Base-by-base conservation (phyloP, 2,329 filamentous ascomycete species). In the Blumeria hordei region DNA sequence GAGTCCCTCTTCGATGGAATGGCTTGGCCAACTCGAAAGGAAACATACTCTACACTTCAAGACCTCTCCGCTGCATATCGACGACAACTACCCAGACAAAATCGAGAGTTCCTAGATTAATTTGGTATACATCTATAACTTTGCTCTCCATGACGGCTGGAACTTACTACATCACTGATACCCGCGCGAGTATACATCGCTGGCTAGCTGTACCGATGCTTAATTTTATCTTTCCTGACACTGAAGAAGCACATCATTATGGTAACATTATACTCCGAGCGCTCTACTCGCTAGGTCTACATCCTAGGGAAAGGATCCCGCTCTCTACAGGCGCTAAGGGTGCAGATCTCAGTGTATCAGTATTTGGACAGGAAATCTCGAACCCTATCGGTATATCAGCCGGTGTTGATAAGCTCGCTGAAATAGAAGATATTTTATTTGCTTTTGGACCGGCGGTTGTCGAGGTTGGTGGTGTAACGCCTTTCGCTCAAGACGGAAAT, bases 371-470 rank as follows among this genome's bases (percentile, higher is more conserved):
- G 58, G 74, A 71, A 3, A 70, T 98, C 50, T 73, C 77, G 62
- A 96, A 95, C 68, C 92, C 92, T 1, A 80, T 98, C 62, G 92
- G 84, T 56, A 94, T 93, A 59, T 93, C 87, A n/a, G 92, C 87
- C 4, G 92, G 92, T 9, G 78, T 98, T 45, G 92, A 96, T 71
- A 96, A 98, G 72, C 78, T 94, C 64, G 92, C 82, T 55, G 86
- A 94, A 58, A 81, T 96, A 55, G 85, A 88, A 1, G 84, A 90
- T 62, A 76, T 81, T 12, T 73, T 98, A 37, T 85, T 96, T 65
- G 86, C 81, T 7, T 71, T 95, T 3, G 92, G 92, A 36, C 81
- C 90, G 28, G 82, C 80, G 3, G 75, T 96, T 39, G 86, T 98
- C 34, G 92, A 98, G 66, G 83, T 98, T 1, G 92, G 92, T 58